A percentile compares a stretch with the other conserved stretches of the same genome.
phyloP scores from a whole-genome alignment of 2,329 filamentous ascomycete species.

The Diaporthe sp. region DNA sequence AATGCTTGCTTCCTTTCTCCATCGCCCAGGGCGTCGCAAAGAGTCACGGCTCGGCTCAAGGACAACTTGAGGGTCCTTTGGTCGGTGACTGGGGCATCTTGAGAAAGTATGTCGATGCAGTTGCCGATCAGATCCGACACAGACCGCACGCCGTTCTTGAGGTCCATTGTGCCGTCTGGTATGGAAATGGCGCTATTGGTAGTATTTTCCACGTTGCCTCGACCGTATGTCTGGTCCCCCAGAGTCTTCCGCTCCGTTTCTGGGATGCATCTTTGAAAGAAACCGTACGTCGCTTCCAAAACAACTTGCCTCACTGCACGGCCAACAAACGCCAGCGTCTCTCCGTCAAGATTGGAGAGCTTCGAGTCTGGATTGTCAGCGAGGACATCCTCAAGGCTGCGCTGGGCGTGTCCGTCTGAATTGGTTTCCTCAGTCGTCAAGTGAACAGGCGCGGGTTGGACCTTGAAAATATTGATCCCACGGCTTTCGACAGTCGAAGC shows the following conservation, averaged over 20 bases:
- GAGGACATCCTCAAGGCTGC: conserved; percentile 17
- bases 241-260: neutral
- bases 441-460: neutral
- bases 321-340: conserved; percentile 17
- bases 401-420: neutral
- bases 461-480: conserved; percentile 20
- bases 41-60: conserved; percentile 12
- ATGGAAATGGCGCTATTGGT: neutral
- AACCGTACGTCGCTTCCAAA: conserved; percentile 20
- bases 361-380: conserved; percentile 5
- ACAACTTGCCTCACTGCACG: conserved; percentile 27
- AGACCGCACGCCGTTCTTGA: conserved; percentile 13
- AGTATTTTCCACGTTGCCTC: neutral
- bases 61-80: neutral
- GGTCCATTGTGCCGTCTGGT: neutral
- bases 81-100: neutral
- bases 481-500: neutral
- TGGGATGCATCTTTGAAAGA: conserved; percentile 26
- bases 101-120: conserved; percentile 19
- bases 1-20: neutral
- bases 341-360: conserved; percentile 15
- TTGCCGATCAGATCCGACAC: conserved; percentile 17
- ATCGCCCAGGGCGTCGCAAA: conserved; percentile 32
- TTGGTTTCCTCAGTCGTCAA: neutral
- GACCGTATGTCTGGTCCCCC: neutral